A percentile compares a stretch with the other conserved stretches of the same genome.
phyloP scores from a whole-genome alignment of 371 early-diverging fungal genomes.

The Saksenaea oblongispora region DNA sequence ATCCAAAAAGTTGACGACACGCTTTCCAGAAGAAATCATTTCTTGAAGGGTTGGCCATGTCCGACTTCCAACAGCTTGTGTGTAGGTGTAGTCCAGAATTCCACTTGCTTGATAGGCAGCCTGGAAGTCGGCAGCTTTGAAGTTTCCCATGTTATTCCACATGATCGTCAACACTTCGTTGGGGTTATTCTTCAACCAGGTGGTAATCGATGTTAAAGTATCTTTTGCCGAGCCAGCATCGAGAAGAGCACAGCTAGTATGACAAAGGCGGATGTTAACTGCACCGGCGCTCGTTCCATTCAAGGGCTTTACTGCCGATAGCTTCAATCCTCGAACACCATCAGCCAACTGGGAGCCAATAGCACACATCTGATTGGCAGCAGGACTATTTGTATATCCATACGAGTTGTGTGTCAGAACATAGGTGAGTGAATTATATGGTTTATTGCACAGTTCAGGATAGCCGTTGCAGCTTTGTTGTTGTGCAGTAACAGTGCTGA shows the following conservation, averaged over 20 bases:
- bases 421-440: conserved; percentile 59
- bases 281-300: conserved; percentile 23
- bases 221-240: conserved; percentile 59
- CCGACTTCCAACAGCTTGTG: conserved; percentile 36
- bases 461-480: conserved; percentile 72
- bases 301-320: conserved; percentile 57
- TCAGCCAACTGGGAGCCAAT: conserved; percentile 66
- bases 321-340: conserved; percentile 72
- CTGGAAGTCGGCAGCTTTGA: conserved; percentile 50
- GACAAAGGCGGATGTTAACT: conserved; percentile 66
- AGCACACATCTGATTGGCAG: conserved; percentile 68
- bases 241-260: conserved; percentile 60
- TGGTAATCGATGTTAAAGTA: conserved; percentile 48
- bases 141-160: conserved; percentile 56
- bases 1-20: conserved; percentile 69
- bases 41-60: conserved; percentile 71
- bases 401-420: conserved; percentile 79
- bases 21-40: conserved; percentile 66
- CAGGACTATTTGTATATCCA: conserved; percentile 54
- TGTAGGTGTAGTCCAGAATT: conserved; percentile 54
- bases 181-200: conserved; percentile 62
- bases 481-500: not conserved
- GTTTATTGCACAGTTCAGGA: conserved; percentile 60
- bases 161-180: conserved; percentile 74
- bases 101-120: conserved; percentile 60